Conservation (phyloP, 805 yeast genomes). For the Candida montana region DNA sequence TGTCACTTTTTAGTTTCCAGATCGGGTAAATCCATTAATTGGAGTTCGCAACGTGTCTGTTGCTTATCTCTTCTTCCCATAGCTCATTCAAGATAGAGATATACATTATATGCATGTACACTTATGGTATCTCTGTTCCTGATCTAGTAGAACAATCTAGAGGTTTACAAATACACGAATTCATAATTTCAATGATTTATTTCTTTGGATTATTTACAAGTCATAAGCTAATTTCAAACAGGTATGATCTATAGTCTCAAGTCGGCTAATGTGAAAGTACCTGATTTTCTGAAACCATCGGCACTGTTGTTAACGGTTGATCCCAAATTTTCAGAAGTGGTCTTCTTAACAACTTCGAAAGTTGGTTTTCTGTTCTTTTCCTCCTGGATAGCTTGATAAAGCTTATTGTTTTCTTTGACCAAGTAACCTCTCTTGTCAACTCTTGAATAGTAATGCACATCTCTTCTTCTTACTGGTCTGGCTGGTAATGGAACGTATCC, state of each 20-base stretch:
- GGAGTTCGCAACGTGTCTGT: too few species aligned
- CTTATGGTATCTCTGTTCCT: too few species aligned
- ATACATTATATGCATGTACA: too few species aligned
- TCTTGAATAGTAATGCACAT: slow-evolving; percentile 71
- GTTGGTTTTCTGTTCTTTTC: slow-evolving; percentile 15
- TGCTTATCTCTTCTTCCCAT: too few species aligned
- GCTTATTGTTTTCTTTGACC: slow-evolving; percentile 31
- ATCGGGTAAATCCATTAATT: too few species aligned
- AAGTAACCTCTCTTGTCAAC: slow-evolving; percentile 74
- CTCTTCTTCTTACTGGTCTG: slow-evolving; percentile 78
- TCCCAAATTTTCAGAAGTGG: slow-evolving; percentile 9
- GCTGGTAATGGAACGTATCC: slow-evolving; percentile 83
- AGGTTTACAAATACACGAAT: too few species aligned
- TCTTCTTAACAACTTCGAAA: slow-evolving; percentile 7
- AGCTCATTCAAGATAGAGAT: too few species aligned
- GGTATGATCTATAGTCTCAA: slow-evolving; percentile 12
- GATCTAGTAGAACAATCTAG: too few species aligned
- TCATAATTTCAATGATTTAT: too few species aligned
- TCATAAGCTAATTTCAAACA: background rate
- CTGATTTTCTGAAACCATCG: slow-evolving; percentile 19
- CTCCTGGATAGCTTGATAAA: slow-evolving; percentile 17
- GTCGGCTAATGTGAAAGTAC: slow-evolving; percentile 21
- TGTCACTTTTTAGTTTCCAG: too few species aligned
- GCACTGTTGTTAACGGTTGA: slow-evolving; percentile 19
- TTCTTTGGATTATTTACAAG: slow-evolving; percentile 15